Evolutionary conservation across 1,284 basidiomycete species (phyloP), one percentile per base, ranked within the genome.

Genomic region (Fistulinella cinereoalba): DNA sequence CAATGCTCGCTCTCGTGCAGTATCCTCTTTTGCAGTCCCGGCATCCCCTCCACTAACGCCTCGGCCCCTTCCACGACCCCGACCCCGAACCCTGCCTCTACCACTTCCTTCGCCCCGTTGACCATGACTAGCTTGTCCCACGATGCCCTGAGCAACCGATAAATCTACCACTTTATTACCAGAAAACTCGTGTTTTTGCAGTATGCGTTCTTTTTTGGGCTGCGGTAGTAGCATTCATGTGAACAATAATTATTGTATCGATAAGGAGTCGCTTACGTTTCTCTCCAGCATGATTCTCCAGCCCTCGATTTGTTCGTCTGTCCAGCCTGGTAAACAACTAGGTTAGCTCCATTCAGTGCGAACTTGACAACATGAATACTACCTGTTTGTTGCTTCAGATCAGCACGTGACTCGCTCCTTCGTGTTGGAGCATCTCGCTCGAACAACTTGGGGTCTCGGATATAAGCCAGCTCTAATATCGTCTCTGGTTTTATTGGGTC

Each of bases 271-370:
- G 71, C 85, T 55, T 61, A 93, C 91, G 57, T 92, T 83, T 57
- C 83, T 71, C 49, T 95, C 92, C 43, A 95, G 68, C 86, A 94
- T 91, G 46, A 88, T 81, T 48, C 66, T 76, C 91, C 92, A 95
- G 0, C 91, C 92, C 65, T 95, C 91, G 24, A 94, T 81, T 61
- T 93, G 90, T 54, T 85, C 83, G 61, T 95, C 83, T 13, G 58
- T 67, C 80, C 83, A 84, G 4, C 83, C 82, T 82, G 47, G 19
- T 2, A 43, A 46, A 42, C n/a, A 29, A 36, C n/a, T n/a, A 36
- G 2, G 0, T 59, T 18, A 44, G 38, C 37, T 16, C 3, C 13
- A 43, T n/a, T 16, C 15, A 28, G 12, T 19, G n/a, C 44, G n/a
- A 37, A 25, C 19, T 29, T 5, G 40, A 18, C 16, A 41, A 6